Evolutionary conservation across 768 basidiomycete genomes (phyloP), one percentile per base, ranked within the genome.

Genomic region (Mycena venus): DNA sequence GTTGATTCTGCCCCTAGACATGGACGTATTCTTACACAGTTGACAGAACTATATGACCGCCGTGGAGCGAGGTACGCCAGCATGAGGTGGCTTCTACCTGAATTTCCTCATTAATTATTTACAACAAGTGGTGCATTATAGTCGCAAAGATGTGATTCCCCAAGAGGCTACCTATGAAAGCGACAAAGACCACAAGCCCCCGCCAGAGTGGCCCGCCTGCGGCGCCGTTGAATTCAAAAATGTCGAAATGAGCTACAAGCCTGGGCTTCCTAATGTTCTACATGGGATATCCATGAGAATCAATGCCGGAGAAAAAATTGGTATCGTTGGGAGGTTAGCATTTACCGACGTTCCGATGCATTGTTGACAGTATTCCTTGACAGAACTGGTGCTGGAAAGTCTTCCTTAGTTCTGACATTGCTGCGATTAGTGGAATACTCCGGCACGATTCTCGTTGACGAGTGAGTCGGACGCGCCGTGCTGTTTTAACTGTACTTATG

Each of bases 181-280:
- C 27, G 83, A 53, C 21, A 62, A 85, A 19, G 89, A 87, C 17
- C 84, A 80, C 27, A 90, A 89, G 71, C 93, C 93, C 0, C 82
- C 90, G 0, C 69, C 84, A 6, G 82, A 88, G 5, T 96, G 95
- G 95, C 95, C 95, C 2, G 69, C 80, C 4, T 73, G 83, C 2
- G 95, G 95, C 8, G 83, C 85, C 5, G 88, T 96, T 77, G 86
- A 89, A 59, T 91, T 95, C 81, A 85, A 91, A 27, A 82, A 93
- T 38, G 85, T 92, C 27, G 79, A 83, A 5, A 88, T 93, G 89
- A 84, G 85, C 21, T 95, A 96, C 79, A 85, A 94, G 25, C 88
- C 90, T 0, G 93, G 92, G 4, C 84, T 95, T n/a, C 94, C 94
- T 0, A 87, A 89, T 17, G 94, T 95, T 4, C 85, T 96, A 40